Evolutionary conservation across 176 grass and related monocot genomes (phyloP).

Genomic region (Oryza brachyantha): DNA sequence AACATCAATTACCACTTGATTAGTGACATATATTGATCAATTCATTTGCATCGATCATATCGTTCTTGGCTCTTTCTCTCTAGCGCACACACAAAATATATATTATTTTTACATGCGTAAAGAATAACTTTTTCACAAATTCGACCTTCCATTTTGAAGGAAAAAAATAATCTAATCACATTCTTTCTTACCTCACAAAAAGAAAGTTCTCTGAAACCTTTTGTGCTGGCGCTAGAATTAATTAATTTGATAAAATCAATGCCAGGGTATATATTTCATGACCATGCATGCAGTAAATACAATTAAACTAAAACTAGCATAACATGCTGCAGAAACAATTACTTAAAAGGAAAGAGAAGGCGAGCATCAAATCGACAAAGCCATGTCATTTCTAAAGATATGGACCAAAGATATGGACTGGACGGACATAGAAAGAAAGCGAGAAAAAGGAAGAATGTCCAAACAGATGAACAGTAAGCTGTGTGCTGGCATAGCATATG

Average conservation of each 20-base stretch:
- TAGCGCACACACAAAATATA: too few relatives aligned
- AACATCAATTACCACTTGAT: too few relatives aligned
- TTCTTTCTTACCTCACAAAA: neutral
- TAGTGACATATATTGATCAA: too few relatives aligned
- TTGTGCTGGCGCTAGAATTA: too few relatives aligned
- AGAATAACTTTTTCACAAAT: neutral
- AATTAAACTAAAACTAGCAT: neutral
- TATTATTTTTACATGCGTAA: too few relatives aligned
- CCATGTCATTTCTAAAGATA: neutral
- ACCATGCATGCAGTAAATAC: neutral
- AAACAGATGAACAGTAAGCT: neutral
- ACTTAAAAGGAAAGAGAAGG: neutral
- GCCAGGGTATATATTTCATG: too few relatives aligned
- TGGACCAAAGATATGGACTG: neutral
- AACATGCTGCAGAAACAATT: neutral
- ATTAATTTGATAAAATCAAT: too few relatives aligned
- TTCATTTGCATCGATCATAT: too few relatives aligned
- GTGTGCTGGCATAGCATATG: neutral
- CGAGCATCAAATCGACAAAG: neutral
- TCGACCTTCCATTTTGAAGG: neutral
- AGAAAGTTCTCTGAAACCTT: neutral
- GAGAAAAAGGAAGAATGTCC: neutral
- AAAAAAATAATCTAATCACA: neutral
- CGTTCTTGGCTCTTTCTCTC: too few relatives aligned
- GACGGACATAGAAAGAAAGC: neutral